Evolutionary conservation across 148 eudicot genomes (phyloP).

Genomic region (Amaranthus cruentus): DNA sequence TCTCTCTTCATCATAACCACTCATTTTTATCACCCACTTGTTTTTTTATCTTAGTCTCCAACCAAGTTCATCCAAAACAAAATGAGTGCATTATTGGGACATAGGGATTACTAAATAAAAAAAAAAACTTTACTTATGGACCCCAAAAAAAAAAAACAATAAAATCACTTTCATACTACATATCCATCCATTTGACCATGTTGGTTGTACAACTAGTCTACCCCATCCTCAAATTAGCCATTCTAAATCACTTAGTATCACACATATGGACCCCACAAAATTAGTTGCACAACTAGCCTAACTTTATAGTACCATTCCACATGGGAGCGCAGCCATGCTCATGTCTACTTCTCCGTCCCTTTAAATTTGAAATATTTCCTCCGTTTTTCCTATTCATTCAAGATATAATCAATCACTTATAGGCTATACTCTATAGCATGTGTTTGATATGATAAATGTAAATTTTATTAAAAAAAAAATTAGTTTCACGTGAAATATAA

Average conservation of each 20-base stretch:
- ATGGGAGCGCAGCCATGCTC: slow-evolving; percentile 5
- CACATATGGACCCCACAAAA: background rate
- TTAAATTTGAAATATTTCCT: background rate
- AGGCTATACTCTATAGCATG: no score
- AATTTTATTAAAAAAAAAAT: no score
- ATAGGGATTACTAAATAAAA: background rate
- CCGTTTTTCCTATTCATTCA: background rate
- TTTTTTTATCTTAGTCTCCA: background rate
- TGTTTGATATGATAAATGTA: no score
- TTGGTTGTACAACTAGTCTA: no score
- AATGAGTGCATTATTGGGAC: background rate
- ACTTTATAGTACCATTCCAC: background rate
- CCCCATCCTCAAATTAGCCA: no score
- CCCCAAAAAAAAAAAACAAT: background rate
- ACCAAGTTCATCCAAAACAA: background rate
- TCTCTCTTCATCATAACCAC: no score
- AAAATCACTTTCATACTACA: background rate
- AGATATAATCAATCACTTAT: background rate
- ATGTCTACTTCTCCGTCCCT: background rate
- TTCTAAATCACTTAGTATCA: background rate
- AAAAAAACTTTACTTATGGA: background rate
- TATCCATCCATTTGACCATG: no score
- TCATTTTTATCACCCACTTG: background rate
- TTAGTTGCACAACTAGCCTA: background rate
- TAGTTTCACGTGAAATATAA: no score